Evolutionary conservation across 2,329 filamentous ascomycete genomes (phyloP).

Genomic region (Aspergillus tamarii): DNA sequence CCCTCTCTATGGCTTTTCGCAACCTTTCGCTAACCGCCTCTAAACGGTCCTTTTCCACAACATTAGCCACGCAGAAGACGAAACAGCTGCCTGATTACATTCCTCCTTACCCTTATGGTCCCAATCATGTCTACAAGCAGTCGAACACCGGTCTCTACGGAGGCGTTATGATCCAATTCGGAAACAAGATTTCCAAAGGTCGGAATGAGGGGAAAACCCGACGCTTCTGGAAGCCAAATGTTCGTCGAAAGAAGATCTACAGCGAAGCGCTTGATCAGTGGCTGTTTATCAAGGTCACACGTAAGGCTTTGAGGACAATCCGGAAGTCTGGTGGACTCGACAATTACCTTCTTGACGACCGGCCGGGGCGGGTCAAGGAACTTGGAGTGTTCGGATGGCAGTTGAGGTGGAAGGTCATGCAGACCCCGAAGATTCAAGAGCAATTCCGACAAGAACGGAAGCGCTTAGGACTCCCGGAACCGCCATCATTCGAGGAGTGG

Average conservation of each 20-base stretch:
- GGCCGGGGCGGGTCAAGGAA: conserved; percentile 76
- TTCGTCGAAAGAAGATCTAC: conserved; percentile 50
- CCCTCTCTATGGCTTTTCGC: conserved; percentile 43
- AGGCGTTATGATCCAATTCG: conserved; percentile 49
- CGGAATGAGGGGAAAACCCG: conserved; percentile 53
- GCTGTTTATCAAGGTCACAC: conserved; percentile 51
- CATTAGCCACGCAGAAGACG: conserved; percentile 34
- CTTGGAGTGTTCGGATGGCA: conserved; percentile 89
- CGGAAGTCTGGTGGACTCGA: conserved; percentile 88
- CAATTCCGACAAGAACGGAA: conserved; percentile 68
- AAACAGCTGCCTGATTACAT: conserved; percentile 41
- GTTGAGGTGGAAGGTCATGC: conserved; percentile 86
- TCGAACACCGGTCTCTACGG: conserved; percentile 53
- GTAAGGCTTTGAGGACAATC: conserved; percentile 59
- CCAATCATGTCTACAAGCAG: conserved; percentile 49
- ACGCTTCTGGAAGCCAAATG: conserved; percentile 54
- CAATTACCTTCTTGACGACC: conserved; percentile 83
- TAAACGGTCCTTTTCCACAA: conserved; percentile 44
- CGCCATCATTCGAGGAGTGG: conserved; percentile 47
- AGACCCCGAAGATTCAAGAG: conserved; percentile 68
- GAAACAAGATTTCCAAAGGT: conserved; percentile 55
- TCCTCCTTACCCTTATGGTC: conserved; percentile 52
- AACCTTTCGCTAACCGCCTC: conserved; percentile 41
- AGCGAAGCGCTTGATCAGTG: conserved; percentile 48
- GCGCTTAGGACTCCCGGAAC: conserved; percentile 65